These are phyloP conservation scores for Chalciporus sphaerocephalus DNA, from an alignment of 768 basidiomycete genomes.

Conservation along the genomic window DNA sequence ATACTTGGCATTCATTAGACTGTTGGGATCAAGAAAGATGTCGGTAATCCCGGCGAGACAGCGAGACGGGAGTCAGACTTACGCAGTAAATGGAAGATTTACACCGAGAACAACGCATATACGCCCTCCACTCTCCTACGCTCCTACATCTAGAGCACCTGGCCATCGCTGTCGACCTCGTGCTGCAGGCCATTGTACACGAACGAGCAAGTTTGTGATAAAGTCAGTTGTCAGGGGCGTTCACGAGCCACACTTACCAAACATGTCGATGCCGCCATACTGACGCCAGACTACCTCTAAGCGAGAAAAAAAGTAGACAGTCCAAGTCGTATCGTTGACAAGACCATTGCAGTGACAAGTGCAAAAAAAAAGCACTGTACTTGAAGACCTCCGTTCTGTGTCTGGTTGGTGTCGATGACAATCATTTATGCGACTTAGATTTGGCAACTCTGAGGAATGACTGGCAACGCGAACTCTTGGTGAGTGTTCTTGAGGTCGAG, in stretches of 20 bases:
- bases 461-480: no score
- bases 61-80: not conserved
- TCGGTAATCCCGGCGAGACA: not conserved
- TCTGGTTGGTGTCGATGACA: no score
- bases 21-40: not conserved
- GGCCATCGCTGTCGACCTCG: not conserved
- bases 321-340: no score
- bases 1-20: constrained; percentile 25
- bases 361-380: no score
- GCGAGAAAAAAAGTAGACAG: no score
- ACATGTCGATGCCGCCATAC: not conserved
- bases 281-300: not conserved
- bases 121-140: constrained; percentile 12
- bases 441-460: no score
- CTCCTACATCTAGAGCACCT: constrained; percentile 14
- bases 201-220: not conserved
- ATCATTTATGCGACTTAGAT: no score
- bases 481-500: no score
- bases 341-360: no score
- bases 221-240: not conserved
- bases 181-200: not conserved
- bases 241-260: not conserved
- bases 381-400: no score
- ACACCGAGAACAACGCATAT: constrained; percentile 27
- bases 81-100: constrained; percentile 25